These are phyloP conservation scores for Sinapis alba DNA, from an alignment of 441 rosid species.

Conservation along the genomic window DNA sequence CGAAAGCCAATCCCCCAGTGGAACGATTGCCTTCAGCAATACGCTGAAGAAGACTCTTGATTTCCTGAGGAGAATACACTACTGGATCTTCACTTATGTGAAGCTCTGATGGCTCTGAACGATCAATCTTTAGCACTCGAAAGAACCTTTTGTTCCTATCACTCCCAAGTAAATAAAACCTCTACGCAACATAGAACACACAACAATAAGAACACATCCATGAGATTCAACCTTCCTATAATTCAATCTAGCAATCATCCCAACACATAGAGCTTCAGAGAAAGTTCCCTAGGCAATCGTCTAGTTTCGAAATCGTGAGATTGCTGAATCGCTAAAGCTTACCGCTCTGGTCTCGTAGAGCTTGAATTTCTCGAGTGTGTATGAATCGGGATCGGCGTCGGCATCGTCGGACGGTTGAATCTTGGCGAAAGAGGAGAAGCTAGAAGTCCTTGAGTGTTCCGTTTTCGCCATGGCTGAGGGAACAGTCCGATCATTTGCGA, in stretches of 20 bases:
- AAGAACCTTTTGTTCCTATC: slow-evolving; percentile 83
- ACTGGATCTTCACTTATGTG: slow-evolving; percentile 95
- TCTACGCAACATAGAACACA: slow-evolving; percentile 48
- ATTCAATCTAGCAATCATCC: slow-evolving; percentile 22
- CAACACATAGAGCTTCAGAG: too few species aligned
- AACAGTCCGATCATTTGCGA: slow-evolving; percentile 16
- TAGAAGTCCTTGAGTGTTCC: slow-evolving; percentile 45
- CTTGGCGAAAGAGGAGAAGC: slow-evolving; percentile 53
- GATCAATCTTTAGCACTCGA: slow-evolving; percentile 92
- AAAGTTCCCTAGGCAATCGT: too few species aligned
- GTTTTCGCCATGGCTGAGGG: slow-evolving; percentile 46
- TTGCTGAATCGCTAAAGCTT: background rate
- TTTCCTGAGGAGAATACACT: slow-evolving; percentile 83
- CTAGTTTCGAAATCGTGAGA: background rate
- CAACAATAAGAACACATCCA: slow-evolving; percentile 3
- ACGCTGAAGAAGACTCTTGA: slow-evolving; percentile 89
- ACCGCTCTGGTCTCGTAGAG: slow-evolving; percentile 98
- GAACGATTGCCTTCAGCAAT: slow-evolving; percentile 95
- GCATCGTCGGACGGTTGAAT: slow-evolving; percentile 66
- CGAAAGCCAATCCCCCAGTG: slow-evolving; percentile 83
- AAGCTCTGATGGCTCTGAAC: slow-evolving; percentile 94
- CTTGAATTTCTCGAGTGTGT: slow-evolving; percentile 90
- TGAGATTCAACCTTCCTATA: slow-evolving; percentile 1
- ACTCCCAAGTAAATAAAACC: slow-evolving; percentile 90
- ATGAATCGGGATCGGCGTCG: slow-evolving; percentile 63